These are phyloP conservation scores for Pochonia chlamydosporia DNA, from an alignment of 2,329 filamentous ascomycete species.

Conservation along the genomic window DNA sequence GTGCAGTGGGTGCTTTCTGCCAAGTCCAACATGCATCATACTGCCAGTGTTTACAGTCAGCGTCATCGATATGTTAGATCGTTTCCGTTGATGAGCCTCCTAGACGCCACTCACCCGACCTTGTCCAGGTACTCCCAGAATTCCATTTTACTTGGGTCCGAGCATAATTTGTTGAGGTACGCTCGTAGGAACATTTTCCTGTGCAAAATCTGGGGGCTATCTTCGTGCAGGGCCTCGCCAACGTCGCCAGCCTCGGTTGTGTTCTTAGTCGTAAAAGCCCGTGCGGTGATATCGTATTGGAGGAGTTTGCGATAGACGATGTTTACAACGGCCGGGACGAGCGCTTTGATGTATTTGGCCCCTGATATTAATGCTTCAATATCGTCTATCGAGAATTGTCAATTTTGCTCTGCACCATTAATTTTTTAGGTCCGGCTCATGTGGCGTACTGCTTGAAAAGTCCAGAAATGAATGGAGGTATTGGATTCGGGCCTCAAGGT, in stretches of 20 bases:
- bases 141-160: slow-evolving; percentile 67
- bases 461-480: slow-evolving; percentile 74
- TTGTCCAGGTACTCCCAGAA: slow-evolving; percentile 84
- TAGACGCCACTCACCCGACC: slow-evolving; percentile 53
- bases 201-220: slow-evolving; percentile 68
- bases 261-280: slow-evolving; percentile 61
- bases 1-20: slow-evolving; percentile 65
- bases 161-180: slow-evolving; percentile 69
- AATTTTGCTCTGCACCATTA: neutral
- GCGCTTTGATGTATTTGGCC: slow-evolving; percentile 71
- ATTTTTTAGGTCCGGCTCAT: neutral
- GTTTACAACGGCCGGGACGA: slow-evolving; percentile 78
- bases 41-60: slow-evolving; percentile 23
- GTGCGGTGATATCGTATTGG: slow-evolving; percentile 74
- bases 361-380: slow-evolving; percentile 64
- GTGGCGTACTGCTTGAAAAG: slow-evolving; percentile 58
- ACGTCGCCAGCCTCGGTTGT: slow-evolving; percentile 63
- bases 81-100: neutral
- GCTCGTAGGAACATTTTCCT: slow-evolving; percentile 74
- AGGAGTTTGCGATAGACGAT: slow-evolving; percentile 80
- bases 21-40: slow-evolving; percentile 77
- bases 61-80: too few species aligned
- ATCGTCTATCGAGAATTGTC: slow-evolving; percentile 46
- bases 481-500: slow-evolving; percentile 61
- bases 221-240: slow-evolving; percentile 57